Percentiles rank a stretch among this genome's conserved stretches.
Evolutionary conservation across 2,329 filamentous ascomycete genomes (phyloP).

Genomic region (Ambrosiella cleistominuta): DNA sequence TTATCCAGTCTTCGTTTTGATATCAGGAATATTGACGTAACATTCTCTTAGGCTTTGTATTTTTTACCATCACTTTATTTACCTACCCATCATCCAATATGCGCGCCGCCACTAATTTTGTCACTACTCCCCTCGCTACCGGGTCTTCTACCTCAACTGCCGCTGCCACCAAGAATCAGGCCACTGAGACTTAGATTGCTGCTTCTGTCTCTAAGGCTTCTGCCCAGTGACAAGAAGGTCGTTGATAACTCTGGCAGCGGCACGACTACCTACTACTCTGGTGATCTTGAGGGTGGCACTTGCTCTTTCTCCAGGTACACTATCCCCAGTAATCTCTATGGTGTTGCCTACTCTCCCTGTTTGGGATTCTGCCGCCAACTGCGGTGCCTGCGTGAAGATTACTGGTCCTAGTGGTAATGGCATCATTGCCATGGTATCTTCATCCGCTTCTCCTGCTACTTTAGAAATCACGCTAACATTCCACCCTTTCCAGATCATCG

Average conservation of each 20-base stretch:
- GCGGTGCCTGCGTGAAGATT: slow-evolving; percentile 44
- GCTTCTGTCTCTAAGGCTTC: not conserved
- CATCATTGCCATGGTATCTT: slow-evolving; percentile 45
- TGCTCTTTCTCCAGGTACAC: slow-evolving; percentile 48
- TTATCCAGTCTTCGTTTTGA: not conserved
- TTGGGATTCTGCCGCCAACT: slow-evolving; percentile 38
- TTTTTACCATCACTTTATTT: not conserved
- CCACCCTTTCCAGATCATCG: slow-evolving; percentile 22
- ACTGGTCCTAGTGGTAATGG: slow-evolving; percentile 37
- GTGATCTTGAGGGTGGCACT: slow-evolving; percentile 38
- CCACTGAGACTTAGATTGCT: not conserved
- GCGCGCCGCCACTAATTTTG: slow-evolving; percentile 1
- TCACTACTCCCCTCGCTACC: slow-evolving; percentile 1
- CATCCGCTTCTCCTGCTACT: not conserved
- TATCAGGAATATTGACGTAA: slow-evolving; percentile 6
- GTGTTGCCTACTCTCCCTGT: slow-evolving; percentile 43
- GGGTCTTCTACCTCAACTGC: not conserved
- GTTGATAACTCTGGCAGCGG: slow-evolving; percentile 1
- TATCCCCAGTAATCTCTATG: slow-evolving; percentile 38
- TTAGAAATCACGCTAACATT: slow-evolving; percentile 6
- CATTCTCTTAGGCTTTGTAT: not conserved
- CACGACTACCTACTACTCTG: slow-evolving; percentile 32
- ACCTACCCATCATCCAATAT: not conserved
- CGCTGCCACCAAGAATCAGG: not conserved
- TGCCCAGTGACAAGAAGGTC: not conserved